Evolutionary conservation across 306 rosid species (phyloP).

Genomic region (Chamaecrista fasciculata): DNA sequence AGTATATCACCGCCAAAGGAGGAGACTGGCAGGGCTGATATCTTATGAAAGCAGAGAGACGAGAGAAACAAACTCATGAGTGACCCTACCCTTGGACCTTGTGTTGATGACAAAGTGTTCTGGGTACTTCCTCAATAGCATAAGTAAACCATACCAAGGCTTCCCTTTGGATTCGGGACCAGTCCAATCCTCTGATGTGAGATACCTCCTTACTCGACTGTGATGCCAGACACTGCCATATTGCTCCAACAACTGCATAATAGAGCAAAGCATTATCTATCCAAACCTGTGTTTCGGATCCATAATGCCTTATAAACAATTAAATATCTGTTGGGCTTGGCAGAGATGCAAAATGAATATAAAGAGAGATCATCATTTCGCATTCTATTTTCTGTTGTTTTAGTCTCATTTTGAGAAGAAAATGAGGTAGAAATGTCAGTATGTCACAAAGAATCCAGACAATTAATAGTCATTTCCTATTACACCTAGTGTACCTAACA

Average conservation of each 20-base stretch:
- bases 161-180: conserved; percentile 94
- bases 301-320: conserved; percentile 17
- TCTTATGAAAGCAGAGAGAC: conserved; percentile 80
- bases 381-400: background rate
- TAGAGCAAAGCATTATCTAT: background rate
- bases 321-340: background rate
- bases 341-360: background rate
- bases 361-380: background rate
- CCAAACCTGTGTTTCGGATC: conserved; percentile 12
- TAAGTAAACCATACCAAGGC: conserved; percentile 94
- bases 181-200: conserved; percentile 81
- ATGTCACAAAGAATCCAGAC: background rate
- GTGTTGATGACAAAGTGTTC: conserved; percentile 98
- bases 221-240: conserved; percentile 84
- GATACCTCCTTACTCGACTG: conserved; percentile 81
- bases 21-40: background rate
- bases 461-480: background rate
- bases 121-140: conserved; percentile 93
- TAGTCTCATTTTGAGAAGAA: background rate
- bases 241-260: conserved; percentile 75
- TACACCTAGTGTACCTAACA: background rate
- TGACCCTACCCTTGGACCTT: conserved; percentile 82
- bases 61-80: conserved; percentile 88
- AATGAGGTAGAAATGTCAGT: background rate
- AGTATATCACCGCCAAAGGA: conserved; percentile 13